Base-by-base conservation (phyloP, 495 filamentous ascomycete species). In the Neurospora sp. region DNA sequence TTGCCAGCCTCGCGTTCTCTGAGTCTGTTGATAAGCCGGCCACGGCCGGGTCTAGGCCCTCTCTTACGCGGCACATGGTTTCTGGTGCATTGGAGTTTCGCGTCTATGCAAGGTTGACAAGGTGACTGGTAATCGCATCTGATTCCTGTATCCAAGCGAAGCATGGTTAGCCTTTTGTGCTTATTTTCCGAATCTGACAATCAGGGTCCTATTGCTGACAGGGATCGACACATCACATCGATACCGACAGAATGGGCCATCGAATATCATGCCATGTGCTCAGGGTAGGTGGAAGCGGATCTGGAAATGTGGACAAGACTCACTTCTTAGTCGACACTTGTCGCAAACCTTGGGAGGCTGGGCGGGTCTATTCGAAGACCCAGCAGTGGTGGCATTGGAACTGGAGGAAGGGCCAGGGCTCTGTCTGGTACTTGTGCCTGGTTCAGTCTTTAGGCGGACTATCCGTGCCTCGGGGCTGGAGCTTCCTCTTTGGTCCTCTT, bases 41-140 rank as follows among this genome's bases (percentile, higher is more conserved):
- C 80, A 71, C 73, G 78, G 27, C 80, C 80, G 22, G 74, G 74
- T 70, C 81, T 82, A 1, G 81, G 81, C 39, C 79, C 81, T 39
- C 79, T 72, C 70, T 78, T 80, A 20, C 77, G 75, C 3, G 79
- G 81, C n/a, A 81, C 76, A 73, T 82, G 79, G 8, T 81, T 78
- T 48, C 81, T 76, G 74, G 78, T 82, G 74, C 81, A 82, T 40
- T 59, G 65, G 68, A 82, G 70, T 6, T 70, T 69, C 10, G 79
- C 78, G 73, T 72, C 73, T 41, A 69, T 59, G 69, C 81, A 82
- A 70, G 78, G 81, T 45, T 78, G 73, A 71, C 79, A 82, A 6
- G 79, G 81, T 20, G 73, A 79, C 40, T 77, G 69, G 68, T 78
- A 77, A 73, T 80, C 78, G 68, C 81, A 82, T 35, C 76, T 73